Percentiles rank a stretch among this genome's conserved stretches.
These are phyloP conservation scores for Cercospora canescens DNA, from an alignment of 2,329 filamentous ascomycete species.

Conservation along the genomic window DNA sequence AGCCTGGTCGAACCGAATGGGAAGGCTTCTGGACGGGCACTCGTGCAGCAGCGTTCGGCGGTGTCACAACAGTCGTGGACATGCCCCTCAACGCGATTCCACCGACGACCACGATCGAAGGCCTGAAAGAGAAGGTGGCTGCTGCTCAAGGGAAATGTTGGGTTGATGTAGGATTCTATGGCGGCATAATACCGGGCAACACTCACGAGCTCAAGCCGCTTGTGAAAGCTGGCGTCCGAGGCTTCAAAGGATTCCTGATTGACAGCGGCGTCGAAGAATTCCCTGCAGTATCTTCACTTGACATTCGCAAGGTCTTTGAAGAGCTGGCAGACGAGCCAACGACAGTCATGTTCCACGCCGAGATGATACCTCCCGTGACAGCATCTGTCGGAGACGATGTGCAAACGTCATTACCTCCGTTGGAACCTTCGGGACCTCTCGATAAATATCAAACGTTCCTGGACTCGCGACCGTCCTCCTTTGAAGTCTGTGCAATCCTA, in stretches of 20 bases:
- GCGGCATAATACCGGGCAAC: conserved; percentile 91
- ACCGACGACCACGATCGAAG: conserved; percentile 84
- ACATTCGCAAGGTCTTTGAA: conserved; percentile 77
- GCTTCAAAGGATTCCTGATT: conserved; percentile 97
- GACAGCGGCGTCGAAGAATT: conserved; percentile 97
- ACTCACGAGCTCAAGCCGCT: conserved; percentile 74
- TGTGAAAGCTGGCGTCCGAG: conserved; percentile 81
- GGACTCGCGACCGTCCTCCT: conserved; percentile 80
- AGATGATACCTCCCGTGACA: conserved; percentile 90
- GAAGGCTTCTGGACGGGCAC: conserved; percentile 97
- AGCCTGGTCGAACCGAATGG: conserved; percentile 96
- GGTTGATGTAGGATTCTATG: conserved; percentile 99
- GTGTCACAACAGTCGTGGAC: conserved; percentile 94
- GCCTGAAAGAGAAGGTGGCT: conserved; percentile 79
- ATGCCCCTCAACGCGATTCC: conserved; percentile 98
- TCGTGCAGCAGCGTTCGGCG: conserved; percentile 87
- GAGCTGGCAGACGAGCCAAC: conserved; percentile 79
- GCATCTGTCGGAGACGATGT: conserved; percentile 77
- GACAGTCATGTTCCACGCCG: conserved; percentile 97
- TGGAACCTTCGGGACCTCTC: conserved; percentile 69
- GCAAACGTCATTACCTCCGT: conserved; percentile 65
- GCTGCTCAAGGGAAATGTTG: conserved; percentile 88
- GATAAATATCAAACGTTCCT: conserved; percentile 88
- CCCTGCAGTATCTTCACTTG: conserved; percentile 77
- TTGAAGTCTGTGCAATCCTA: conserved; percentile 88